phyloP scores from a whole-genome alignment of 768 basidiomycete species.

The Trichaptum fuscoviolaceum region DNA sequence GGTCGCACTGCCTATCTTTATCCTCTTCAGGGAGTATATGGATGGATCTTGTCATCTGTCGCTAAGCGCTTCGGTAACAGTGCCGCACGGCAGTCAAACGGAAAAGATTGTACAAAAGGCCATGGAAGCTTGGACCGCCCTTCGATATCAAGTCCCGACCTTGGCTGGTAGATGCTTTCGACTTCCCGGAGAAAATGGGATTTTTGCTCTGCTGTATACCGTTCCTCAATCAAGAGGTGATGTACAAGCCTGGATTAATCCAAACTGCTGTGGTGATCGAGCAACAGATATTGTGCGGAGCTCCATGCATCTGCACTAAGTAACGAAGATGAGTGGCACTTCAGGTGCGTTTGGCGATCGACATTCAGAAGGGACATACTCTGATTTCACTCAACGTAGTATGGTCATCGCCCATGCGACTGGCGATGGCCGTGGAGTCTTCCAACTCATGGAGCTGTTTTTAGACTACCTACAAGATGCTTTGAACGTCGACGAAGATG shows the following conservation, averaged over 20 bases:
- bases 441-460: background rate
- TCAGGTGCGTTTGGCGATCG: background rate
- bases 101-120: background rate
- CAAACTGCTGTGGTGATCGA: too few relatives aligned
- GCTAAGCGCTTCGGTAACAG: background rate
- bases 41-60: background rate
- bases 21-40: background rate
- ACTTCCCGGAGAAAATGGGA: background rate
- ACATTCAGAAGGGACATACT: background rate
- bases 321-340: background rate
- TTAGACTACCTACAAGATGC: background rate
- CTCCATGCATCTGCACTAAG: background rate
- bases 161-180: background rate
- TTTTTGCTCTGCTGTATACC: background rate
- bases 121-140: background rate
- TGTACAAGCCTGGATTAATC: background rate
- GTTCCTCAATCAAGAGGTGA: background rate
- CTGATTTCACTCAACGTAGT: background rate
- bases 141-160: background rate
- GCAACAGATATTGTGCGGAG: background rate
- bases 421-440: background rate
- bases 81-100: background rate
- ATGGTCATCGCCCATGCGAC: background rate
- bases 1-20: background rate
- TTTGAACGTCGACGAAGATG: background rate